These are phyloP conservation scores for Rugosomyces carneus DNA, from an alignment of 1,284 basidiomycete species.

Conservation along the genomic window DNA sequence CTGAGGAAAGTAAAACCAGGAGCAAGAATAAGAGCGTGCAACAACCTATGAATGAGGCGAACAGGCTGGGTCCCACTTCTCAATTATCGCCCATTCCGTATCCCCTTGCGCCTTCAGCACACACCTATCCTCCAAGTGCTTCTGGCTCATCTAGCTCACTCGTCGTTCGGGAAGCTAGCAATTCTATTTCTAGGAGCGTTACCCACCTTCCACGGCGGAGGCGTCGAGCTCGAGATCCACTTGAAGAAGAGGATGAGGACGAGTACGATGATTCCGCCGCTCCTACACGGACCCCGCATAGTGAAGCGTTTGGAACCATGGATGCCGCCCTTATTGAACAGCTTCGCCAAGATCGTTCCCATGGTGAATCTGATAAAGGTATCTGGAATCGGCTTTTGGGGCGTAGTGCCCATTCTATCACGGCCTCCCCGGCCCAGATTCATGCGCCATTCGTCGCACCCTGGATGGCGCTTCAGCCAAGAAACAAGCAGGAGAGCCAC, in stretches of 20 bases:
- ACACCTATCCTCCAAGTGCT: slow-evolving; percentile 16
- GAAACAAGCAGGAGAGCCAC: slow-evolving; percentile 58
- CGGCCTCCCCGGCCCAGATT: slow-evolving; percentile 21
- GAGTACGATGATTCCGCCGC: slow-evolving; percentile 33
- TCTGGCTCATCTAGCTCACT: slow-evolving; percentile 9
- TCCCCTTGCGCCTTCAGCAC: slow-evolving; percentile 13
- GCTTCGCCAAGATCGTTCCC: slow-evolving; percentile 29
- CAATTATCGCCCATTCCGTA: slow-evolving; percentile 9
- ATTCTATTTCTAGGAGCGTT: slow-evolving; percentile 18
- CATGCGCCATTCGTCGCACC: slow-evolving; percentile 51
- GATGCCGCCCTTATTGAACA: slow-evolving; percentile 54
- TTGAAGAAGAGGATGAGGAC: slow-evolving; percentile 23
- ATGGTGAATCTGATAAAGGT: slow-evolving; percentile 16
- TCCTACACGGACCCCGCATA: slow-evolving; percentile 57
- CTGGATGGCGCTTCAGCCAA: slow-evolving; percentile 60
- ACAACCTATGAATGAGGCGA: slow-evolving; percentile 12
- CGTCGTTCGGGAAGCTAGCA: slow-evolving; percentile 16
- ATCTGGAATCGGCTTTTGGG: slow-evolving; percentile 18
- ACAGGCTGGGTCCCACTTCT: slow-evolving; percentile 1
- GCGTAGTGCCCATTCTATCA: slow-evolving; percentile 17
- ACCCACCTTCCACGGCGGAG: slow-evolving; percentile 18
- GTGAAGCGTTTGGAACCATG: slow-evolving; percentile 67
- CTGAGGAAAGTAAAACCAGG: slow-evolving; percentile 12
- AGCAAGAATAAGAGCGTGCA: too few species aligned
- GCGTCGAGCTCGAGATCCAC: slow-evolving; percentile 21